Percentiles rank a stretch among this genome's conserved stretches.
phyloP scores from a whole-genome alignment of 140 eudicot genomes.

The Senecio squalidus region DNA sequence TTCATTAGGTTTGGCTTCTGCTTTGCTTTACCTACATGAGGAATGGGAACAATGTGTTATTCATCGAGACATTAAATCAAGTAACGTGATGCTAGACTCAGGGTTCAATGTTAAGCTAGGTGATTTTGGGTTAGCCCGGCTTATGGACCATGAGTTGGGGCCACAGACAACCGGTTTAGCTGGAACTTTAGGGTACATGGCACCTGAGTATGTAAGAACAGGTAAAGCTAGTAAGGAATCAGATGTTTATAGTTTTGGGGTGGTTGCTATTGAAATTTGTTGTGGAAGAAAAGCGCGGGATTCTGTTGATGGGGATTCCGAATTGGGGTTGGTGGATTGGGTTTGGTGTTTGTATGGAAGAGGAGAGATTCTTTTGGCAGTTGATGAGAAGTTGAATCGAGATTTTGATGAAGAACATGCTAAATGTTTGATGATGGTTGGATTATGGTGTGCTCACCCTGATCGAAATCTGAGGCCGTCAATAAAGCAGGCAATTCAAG shows the following conservation, averaged over 20 bases:
- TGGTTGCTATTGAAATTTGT: constrained; percentile 44
- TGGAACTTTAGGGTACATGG: constrained; percentile 56
- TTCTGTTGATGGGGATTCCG: constrained; percentile 5
- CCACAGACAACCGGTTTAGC: too few species aligned
- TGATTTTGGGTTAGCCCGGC: constrained; percentile 56
- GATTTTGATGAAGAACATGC: constrained; percentile 38
- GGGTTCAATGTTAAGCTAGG: too few species aligned
- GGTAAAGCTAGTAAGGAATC: constrained; percentile 52
- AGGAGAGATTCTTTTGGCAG: constrained; percentile 25
- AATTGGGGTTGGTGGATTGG: constrained; percentile 37
- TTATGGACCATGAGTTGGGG: too few species aligned
- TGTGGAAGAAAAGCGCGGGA: constrained; percentile 41
- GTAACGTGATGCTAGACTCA: too few species aligned
- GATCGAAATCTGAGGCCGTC: constrained; percentile 40
- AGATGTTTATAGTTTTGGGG: too few species aligned
- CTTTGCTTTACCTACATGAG: too few species aligned
- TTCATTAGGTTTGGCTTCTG: constrained; percentile 36
- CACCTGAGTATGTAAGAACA: constrained; percentile 49
- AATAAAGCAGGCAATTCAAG: constrained; percentile 44
- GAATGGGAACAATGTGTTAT: too few species aligned
- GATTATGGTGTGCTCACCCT: too few species aligned
- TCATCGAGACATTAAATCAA: constrained; percentile 60
- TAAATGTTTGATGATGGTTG: too few species aligned
- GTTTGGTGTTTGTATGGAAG: constrained; percentile 37
- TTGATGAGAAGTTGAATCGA: constrained; percentile 28